Base-by-base conservation (phyloP, 352 stramenopile genomes). In the Pythium apleroticum region DNA sequence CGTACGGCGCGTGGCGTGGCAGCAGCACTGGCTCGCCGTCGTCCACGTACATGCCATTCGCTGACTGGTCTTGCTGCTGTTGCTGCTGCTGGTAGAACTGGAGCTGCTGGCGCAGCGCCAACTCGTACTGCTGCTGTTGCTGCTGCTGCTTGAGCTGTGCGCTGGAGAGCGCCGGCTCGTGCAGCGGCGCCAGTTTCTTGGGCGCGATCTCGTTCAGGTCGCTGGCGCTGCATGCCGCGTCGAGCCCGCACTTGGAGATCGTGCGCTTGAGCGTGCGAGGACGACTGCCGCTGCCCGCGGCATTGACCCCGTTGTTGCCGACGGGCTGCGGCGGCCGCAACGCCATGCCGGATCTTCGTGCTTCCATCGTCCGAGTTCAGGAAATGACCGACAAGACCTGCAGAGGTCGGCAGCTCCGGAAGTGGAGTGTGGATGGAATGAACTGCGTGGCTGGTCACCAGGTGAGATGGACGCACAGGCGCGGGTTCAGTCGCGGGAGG, bases 161-260 rank as follows among this genome's bases (percentile, higher is more conserved):
- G n/a, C 45, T 27, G 19, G 19, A 4, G 17, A 17, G 22, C 37
- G 46, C 28, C 45, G 59, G 31, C 41, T 76, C 57, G 0, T 60
- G 41, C 1, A 76, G 41, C 20, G 58, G 65, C 24, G 75, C 79
- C 5, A 87, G 65, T 52, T 82, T 81, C 61, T 89, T 90, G 54
- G 67, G 68, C 20, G 69, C 70, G 39, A 76, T 49, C 11, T 37
- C 43, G 31, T 54, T 57, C 28, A 62, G 30, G 14, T 67, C 49
- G 45, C 60, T 62, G 52, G 61, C 60, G 57, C 70, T 74, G 39
- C 43, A 48, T 15, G 57, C 65, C 24, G 54, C 66, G 60, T 81
- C 74, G 69, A 91, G 81, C 27, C 76, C 79, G 59, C 80, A 91
- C 71, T 91, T 89, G 62, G 82, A 91, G 71, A 91, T 89, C 24